Conservation (phyloP, 106 monocot species). For the Dactylorhiza incarnata region DNA sequence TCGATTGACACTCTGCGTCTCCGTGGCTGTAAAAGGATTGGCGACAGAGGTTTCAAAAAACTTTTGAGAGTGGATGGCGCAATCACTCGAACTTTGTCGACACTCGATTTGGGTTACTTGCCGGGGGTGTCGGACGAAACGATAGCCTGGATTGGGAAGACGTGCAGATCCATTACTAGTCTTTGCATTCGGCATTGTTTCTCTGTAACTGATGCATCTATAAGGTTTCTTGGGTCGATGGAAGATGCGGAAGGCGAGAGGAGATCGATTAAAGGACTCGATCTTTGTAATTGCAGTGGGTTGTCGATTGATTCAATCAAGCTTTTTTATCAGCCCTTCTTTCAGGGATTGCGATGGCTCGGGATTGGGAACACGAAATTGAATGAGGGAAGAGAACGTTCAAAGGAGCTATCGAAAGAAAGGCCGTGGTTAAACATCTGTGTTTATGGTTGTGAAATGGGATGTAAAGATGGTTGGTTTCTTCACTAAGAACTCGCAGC, state of each 20-base stretch:
- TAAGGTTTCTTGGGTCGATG: slow-evolving; percentile 38
- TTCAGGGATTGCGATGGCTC: slow-evolving; percentile 63
- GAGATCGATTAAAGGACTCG: slow-evolving; percentile 53
- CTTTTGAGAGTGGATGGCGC: slow-evolving; percentile 30
- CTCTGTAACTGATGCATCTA: slow-evolving; percentile 46
- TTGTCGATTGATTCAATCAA: slow-evolving; percentile 36
- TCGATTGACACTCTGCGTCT: slow-evolving; percentile 54
- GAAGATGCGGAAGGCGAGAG: slow-evolving; percentile 14
- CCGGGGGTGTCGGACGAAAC: slow-evolving; percentile 55
- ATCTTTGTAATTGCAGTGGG: slow-evolving; percentile 53
- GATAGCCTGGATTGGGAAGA: slow-evolving; percentile 33
- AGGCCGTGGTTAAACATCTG: slow-evolving; percentile 40
- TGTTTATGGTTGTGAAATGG: slow-evolving; percentile 63
- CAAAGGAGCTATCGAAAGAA: slow-evolving; percentile 17
- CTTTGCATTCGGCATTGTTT: slow-evolving; percentile 67
- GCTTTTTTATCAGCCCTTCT: slow-evolving; percentile 34
- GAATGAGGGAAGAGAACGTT: slow-evolving; percentile 10
- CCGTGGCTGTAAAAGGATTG: slow-evolving; percentile 62
- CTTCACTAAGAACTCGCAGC: slow-evolving; percentile 12
- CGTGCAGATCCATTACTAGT: slow-evolving; percentile 35
- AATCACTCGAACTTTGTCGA: slow-evolving; percentile 37
- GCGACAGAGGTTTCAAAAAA: slow-evolving; percentile 42
- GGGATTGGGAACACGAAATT: slow-evolving; percentile 47
- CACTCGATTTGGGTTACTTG: slow-evolving; percentile 62
- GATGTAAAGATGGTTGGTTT: slow-evolving; percentile 61